Base-by-base conservation (phyloP, 2,329 filamentous ascomycete species). In the Phialophora macrospora region DNA sequence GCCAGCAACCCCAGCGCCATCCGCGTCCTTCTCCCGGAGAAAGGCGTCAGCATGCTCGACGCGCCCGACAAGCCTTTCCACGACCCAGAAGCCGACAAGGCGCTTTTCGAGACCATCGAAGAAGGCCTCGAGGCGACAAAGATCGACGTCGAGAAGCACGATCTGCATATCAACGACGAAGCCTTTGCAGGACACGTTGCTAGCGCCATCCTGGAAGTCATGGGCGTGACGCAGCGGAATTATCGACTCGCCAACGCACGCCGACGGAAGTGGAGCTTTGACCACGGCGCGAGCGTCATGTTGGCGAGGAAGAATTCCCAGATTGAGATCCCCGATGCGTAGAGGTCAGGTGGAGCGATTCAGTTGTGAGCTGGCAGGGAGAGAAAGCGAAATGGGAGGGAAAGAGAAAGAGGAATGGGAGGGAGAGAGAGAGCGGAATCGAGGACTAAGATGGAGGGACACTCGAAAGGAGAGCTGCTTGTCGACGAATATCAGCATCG, bases 11-110 rank as follows among this genome's bases (percentile, higher is more conserved):
- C 79, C 9, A 73, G 77, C 0, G 73, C 78, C 60, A 79, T 86
- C 0, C 78, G 86, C 68, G 80, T 91, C 0, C 83, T 88, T 76
- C 73, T 91, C 7, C 89, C 89, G 0, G 78, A 74, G 9, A 83
- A 82, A 0, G 88, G 88, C 0, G 75, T 90, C 12, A 90, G 88
- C 72, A 82, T 85, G 77, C 80, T 91, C 55, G 80, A 86, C 7
- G 81, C 80, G 0, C 80, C 83, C 22, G 81, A 77, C 0, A 82
- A 78, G 2, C 77, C 86, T 0, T 90, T 89, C 71, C 77, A 81
- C 68, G 80, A 86, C 73, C 68, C 73, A 2, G 73, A 79, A 34
- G 82, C 82, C 2, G 84, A 87, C 70, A 72, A 75, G 17, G 77
- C 75, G 5, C 71, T 87, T 20, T 83, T 84, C 62, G 70, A 75